Base-by-base conservation (phyloP, 139 green algal species). In the Micromonas commoda region DNA sequence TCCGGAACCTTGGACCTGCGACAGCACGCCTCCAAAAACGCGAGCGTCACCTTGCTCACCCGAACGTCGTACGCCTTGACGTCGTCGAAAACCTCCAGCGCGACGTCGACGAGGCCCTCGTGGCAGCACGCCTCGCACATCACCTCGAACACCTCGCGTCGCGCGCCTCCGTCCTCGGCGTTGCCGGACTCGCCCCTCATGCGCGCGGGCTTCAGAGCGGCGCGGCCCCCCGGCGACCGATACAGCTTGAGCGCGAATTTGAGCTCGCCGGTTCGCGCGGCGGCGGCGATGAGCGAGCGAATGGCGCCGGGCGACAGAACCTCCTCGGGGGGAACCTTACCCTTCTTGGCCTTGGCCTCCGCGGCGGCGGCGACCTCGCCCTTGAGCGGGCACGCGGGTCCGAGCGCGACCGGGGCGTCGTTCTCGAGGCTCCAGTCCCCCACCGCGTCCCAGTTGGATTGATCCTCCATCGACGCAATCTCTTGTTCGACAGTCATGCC, bases 111-210 rank as follows among this genome's bases (percentile, higher is more conserved):
- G 21, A n/a, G 4, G 6, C 29, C 38, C 3, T 63, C 6, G 37
- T 61, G 68, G 38, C 68, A 75, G 5, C 68, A 75, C 38, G 31
- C 68, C 20, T 75, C 68, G 34, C 60, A 38, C 37, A 75, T 35
- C 37, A 23, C 24, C 5, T 61, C 68, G 68, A 63, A 75, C 68
- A 75, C 53, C 23, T 38, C 26, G 3, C 20, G 21, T 28, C 63
- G 3, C 5, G 24, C 28, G 1, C 20, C 29, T 5, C 53, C 68
- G 2, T 39, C 38, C 23, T 31, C n/a, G 21, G 52, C 52, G 68
- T 75, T 26, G 23, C 61, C 32, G 31, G 1, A 4, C 53, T 73
- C 66, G 32, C 2, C 53, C 2, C 21, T 38, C 23, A 19, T 72
- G 26, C 19, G n/a, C 13, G n/a, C 33, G 20, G 23, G 32, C n/a